phyloP scores from a whole-genome alignment of 768 basidiomycete genomes.

The Rhizopogon vinicolor region DNA sequence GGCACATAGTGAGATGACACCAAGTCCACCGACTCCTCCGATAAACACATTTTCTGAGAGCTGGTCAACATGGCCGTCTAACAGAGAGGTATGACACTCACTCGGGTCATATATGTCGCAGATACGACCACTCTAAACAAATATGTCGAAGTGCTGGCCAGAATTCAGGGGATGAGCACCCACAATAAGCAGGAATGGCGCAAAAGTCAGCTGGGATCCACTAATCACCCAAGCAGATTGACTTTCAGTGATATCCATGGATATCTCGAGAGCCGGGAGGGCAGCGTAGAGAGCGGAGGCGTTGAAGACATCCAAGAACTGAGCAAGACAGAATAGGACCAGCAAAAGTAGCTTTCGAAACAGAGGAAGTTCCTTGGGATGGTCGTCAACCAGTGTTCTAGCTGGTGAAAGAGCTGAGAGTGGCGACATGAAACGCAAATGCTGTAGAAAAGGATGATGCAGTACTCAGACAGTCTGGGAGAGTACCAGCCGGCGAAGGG shows the following conservation, averaged over 20 bases:
- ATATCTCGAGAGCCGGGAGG: conserved; percentile 28
- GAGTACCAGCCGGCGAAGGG: neutral
- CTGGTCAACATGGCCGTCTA: neutral
- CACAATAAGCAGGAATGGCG: conserved; percentile 36
- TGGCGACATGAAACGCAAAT: conserved; percentile 6
- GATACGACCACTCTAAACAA: conserved; percentile 31
- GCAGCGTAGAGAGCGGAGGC: conserved; percentile 35
- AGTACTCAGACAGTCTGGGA: neutral
- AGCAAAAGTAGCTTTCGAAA: conserved; percentile 28
- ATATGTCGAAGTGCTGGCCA: neutral
- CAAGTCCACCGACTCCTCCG: conserved; percentile 34
- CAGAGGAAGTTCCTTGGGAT: conserved; percentile 10
- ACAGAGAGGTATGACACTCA: conserved; percentile 10
- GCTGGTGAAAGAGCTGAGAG: neutral
- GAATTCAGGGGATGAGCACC: conserved; percentile 8
- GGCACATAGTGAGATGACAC: conserved; percentile 37
- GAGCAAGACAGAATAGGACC: conserved; percentile 33
- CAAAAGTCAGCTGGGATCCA: conserved; percentile 38
- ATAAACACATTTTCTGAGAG: conserved; percentile 37
- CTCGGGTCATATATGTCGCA: conserved; percentile 38
- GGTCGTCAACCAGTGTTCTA: neutral
- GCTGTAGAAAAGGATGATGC: neutral
- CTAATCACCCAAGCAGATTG: conserved; percentile 36
- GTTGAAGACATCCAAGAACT: conserved; percentile 41
- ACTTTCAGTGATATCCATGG: conserved; percentile 16